A percentile compares a stretch with the other conserved stretches of the same genome.
Conservation (phyloP, 345 rosid species). For the Adansonia digitata region DNA sequence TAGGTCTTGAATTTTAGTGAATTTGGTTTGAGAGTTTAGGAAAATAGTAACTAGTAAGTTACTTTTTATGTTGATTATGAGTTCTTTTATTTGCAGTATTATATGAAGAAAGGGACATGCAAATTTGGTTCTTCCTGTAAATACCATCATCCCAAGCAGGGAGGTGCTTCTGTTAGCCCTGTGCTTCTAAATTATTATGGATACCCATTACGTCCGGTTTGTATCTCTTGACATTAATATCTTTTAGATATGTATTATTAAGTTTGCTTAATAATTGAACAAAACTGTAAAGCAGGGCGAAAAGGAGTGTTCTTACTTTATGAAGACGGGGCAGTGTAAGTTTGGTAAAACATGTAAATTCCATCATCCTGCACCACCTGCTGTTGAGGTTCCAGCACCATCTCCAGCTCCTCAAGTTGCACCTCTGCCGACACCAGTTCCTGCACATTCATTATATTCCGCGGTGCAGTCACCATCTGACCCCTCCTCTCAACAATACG, state of each 20-base stretch:
- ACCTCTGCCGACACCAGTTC: constrained; percentile 35
- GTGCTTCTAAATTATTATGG: constrained; percentile 59
- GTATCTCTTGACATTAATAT: constrained; percentile 25
- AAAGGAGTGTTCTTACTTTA: constrained; percentile 79
- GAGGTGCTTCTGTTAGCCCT: constrained; percentile 47
- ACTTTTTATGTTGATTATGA: not conserved
- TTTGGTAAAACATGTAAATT: constrained; percentile 81
- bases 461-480: constrained; percentile 50
- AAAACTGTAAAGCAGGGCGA: constrained; percentile 58
- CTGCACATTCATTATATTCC: constrained; percentile 42
- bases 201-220: constrained; percentile 81
- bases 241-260: not conserved
- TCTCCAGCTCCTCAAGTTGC: constrained; percentile 47
- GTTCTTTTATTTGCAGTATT: constrained; percentile 49
- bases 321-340: constrained; percentile 89
- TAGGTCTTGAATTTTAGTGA: not conserved
- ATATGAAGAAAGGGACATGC: constrained; percentile 80
- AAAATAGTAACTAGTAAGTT: not conserved
- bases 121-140: constrained; percentile 94
- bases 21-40: constrained; percentile 5
- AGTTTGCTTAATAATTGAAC: constrained; percentile 1
- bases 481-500: constrained; percentile 71
- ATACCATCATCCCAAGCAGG: constrained; percentile 86
- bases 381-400: constrained; percentile 42
- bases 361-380: constrained; percentile 73